Base-by-base conservation (phyloP, 2,329 filamentous ascomycete genomes). In the Colletotrichum ledebouriae region DNA sequence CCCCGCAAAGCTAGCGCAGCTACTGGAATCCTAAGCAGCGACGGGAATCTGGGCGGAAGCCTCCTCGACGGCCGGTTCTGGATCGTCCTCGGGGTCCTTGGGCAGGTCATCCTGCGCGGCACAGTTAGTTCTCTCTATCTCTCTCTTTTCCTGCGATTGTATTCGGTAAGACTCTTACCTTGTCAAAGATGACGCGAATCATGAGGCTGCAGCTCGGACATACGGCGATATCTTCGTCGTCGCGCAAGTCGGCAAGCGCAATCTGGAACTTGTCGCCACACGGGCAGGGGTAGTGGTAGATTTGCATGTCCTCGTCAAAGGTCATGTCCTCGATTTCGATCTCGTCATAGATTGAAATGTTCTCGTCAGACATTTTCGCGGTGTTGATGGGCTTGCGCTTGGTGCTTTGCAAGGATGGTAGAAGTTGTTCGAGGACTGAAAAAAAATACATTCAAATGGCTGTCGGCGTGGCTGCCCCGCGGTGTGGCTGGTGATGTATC, bases 261-360 rank as follows among this genome's bases (percentile, higher is more conserved):
- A 96, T 98, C 83, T 98, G 93, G 83, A 99, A 99, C 69, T 93
- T 89, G 82, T 99, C 96, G 83, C 96, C 96, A 81, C 96, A 99
- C 1, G 96, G 96, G 79, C 96, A 99, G 13, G 96, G 96, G 79
- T 97, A 97, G 82, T 95, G 92, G 83, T 97, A 99, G 74, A 97
- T 91, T 79, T 97, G 91, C 46, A 94, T 87, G 4, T 86, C 85
- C 53, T 89, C 83, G 80, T 98, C 94, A 79, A 89, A 98, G 75
- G 92, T 96, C 94, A 98, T 97, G 81, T 99, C 96, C 80, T 98
- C 95, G 83, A 98, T 98, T 79, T 98, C 95, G 80, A 98, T 95
- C 81, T 98, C 95, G 77, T 98, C 95, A 84, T 98, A 98, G 78
- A 97, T 93, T 73, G 91, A 89, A 65, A 91, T 80, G 60, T 88